These are phyloP conservation scores for Peronospora farinosa DNA, from an alignment of 352 stramenopile genomes.

Conservation along the genomic window DNA sequence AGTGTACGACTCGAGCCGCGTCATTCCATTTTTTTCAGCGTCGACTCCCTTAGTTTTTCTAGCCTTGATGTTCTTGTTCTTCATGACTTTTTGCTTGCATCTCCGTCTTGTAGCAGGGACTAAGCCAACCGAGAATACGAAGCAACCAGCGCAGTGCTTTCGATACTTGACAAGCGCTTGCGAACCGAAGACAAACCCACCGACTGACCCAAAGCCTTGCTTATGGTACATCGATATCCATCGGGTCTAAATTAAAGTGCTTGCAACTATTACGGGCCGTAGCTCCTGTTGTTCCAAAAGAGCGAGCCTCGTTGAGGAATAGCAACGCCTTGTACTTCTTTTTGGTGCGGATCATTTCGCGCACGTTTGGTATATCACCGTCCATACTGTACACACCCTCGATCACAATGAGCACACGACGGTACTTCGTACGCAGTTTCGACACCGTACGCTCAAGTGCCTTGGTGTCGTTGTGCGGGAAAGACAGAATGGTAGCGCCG, in stretches of 20 bases:
- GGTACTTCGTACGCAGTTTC: conserved; percentile 65
- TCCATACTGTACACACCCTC: conserved; percentile 71
- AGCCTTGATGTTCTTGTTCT: conserved; percentile 21
- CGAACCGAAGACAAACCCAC: conserved; percentile 56
- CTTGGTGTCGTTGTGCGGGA: conserved; percentile 72
- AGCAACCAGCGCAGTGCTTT: conserved; percentile 60
- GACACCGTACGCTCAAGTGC: conserved; percentile 70
- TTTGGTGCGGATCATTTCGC: conserved; percentile 52
- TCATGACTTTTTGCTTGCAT: conserved; percentile 24
- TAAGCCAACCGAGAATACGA: conserved; percentile 75
- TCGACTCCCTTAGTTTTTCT: conserved; percentile 6
- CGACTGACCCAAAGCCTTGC: conserved; percentile 63
- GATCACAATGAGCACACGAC: conserved; percentile 63
- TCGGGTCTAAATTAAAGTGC: conserved; percentile 37
- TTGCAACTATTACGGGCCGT: conserved; percentile 50
- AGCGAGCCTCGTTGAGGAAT: conserved; percentile 61
- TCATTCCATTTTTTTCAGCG: too few species aligned
- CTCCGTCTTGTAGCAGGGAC: too few species aligned
- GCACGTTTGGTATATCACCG: conserved; percentile 53
- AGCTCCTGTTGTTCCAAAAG: conserved; percentile 55
- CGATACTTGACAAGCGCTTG: conserved; percentile 49
- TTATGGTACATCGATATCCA: conserved; percentile 66
- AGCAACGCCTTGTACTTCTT: conserved; percentile 61
- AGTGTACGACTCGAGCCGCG: neutral
- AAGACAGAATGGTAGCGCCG: conserved; percentile 67